Conservation (phyloP, 164 flowering plant genomes). For the Magnolia officinalis region DNA sequence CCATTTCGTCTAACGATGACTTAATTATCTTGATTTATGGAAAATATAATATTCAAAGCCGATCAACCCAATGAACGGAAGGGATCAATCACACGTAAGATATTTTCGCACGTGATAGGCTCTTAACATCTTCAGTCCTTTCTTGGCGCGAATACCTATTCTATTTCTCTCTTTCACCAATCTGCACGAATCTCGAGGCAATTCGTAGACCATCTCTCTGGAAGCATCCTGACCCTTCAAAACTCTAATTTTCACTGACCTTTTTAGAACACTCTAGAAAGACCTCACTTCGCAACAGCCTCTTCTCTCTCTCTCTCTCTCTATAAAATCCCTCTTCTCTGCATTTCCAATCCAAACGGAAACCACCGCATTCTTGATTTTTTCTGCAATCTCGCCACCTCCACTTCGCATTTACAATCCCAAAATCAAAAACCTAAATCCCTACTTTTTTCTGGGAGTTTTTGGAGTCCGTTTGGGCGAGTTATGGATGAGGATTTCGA, state of each 20-base stretch:
- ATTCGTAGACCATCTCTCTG: background rate
- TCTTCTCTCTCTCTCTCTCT: background rate
- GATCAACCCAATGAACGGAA: too few species aligned
- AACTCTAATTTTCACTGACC: background rate
- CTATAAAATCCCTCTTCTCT: background rate
- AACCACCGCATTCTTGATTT: background rate
- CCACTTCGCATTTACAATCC: background rate
- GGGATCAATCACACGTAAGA: too few species aligned
- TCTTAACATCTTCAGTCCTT: too few species aligned
- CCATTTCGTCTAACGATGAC: too few species aligned
- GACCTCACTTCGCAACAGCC: background rate
- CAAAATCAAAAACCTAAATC: too few species aligned
- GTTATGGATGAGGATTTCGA: slow-evolving; percentile 50
- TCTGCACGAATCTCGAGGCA: background rate
- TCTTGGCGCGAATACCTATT: background rate
- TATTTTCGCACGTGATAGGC: too few species aligned
- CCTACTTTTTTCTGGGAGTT: background rate
- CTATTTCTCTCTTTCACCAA: background rate
- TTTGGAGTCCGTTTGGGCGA: background rate
- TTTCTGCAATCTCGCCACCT: background rate
- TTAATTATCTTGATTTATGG: too few species aligned
- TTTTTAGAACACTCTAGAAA: background rate
- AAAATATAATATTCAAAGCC: too few species aligned
- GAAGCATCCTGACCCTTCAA: slow-evolving; percentile 15
- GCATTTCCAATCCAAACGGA: background rate